These are phyloP conservation scores for Golovinomyces cichoracearum DNA, from an alignment of 2,329 filamentous ascomycete species.

Conservation along the genomic window DNA sequence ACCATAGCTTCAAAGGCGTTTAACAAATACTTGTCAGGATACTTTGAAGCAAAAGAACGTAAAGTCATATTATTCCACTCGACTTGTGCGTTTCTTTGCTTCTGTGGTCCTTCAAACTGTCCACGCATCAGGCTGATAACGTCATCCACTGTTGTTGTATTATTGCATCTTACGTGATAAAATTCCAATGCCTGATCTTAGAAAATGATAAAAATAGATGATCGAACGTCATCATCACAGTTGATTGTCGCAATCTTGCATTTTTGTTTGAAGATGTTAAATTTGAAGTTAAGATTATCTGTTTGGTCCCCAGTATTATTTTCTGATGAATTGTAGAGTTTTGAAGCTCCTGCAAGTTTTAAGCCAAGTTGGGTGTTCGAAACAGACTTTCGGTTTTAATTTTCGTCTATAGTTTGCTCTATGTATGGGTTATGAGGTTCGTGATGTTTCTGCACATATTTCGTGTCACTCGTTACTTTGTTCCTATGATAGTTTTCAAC, in stretches of 20 bases:
- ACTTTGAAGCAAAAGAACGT: background rate
- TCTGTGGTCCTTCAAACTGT: conserved; percentile 1
- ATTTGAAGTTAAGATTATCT: background rate
- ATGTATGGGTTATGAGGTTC: too few species aligned
- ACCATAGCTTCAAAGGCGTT: background rate
- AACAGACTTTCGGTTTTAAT: too few species aligned
- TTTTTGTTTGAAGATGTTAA: background rate
- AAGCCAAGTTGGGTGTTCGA: background rate
- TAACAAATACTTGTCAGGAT: background rate
- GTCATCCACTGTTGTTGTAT: background rate
- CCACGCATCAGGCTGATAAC: background rate
- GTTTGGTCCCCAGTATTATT: background rate
- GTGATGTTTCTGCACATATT: background rate
- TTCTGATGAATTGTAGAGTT: background rate
- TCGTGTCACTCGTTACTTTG: background rate
- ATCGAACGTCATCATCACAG: background rate
- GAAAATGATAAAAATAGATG: background rate
- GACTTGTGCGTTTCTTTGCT: background rate
- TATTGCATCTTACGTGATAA: background rate
- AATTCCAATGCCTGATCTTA: background rate
- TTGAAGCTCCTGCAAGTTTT: background rate
- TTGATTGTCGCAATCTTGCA: background rate
- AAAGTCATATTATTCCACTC: background rate
- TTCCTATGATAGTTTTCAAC: background rate
- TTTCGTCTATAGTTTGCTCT: background rate